phyloP scores from a whole-genome alignment of 805 yeast species.

The Ogataea paradorogensis region DNA sequence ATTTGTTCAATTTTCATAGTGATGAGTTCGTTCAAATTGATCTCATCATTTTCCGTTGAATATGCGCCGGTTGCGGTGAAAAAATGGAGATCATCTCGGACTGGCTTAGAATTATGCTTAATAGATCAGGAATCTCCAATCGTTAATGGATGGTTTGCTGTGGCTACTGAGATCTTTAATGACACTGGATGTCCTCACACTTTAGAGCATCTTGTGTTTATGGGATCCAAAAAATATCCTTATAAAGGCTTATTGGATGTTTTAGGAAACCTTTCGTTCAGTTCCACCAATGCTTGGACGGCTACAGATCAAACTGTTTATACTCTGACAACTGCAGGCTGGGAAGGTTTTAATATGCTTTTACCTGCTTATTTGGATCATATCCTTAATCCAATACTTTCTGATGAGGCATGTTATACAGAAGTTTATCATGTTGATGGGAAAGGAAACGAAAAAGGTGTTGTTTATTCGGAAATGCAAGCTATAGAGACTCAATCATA shows the following conservation, averaged over 20 bases:
- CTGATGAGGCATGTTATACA: constrained; percentile 87
- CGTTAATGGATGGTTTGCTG: constrained; percentile 92
- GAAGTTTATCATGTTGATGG: constrained; percentile 96
- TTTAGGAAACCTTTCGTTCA: constrained; percentile 77
- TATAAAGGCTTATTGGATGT: constrained; percentile 89
- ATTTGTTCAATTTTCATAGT: not conserved
- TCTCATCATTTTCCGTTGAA: constrained; percentile 59
- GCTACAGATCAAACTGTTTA: constrained; percentile 94
- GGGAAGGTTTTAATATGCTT: constrained; percentile 85
- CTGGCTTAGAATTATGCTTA: constrained; percentile 79
- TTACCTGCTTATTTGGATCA: constrained; percentile 92
- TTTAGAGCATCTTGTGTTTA: constrained; percentile 86
- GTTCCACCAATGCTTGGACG: constrained; percentile 96
- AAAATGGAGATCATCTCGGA: constrained; percentile 74
- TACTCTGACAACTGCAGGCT: constrained; percentile 88
- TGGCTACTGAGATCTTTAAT: constrained; percentile 85
- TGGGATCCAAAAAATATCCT: constrained; percentile 89
- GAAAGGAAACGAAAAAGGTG: constrained; percentile 88
- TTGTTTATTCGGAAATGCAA: constrained; percentile 96
- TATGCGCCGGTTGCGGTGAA: constrained; percentile 69
- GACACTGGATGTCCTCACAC: constrained; percentile 96
- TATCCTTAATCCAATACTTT: constrained; percentile 74
- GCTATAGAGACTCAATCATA: constrained; percentile 80
- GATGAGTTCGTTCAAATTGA: constrained; percentile 37
- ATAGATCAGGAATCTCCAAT: constrained; percentile 81